Conservation (phyloP, 2,329 filamentous ascomycete genomes). For the Hypoxylon sp. region DNA sequence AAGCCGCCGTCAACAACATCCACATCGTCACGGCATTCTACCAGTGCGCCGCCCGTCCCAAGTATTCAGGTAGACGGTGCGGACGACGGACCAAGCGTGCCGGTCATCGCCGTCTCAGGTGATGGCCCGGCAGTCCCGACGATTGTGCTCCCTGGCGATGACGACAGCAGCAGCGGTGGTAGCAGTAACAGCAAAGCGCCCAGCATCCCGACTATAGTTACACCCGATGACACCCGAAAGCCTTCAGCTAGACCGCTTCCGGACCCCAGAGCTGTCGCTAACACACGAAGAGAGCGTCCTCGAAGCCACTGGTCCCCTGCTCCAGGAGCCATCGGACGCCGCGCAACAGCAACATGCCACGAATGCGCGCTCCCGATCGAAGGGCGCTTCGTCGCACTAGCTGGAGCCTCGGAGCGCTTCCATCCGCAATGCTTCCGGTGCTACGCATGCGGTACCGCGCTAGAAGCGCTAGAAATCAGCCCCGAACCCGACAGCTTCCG, state of each 20-base stretch:
- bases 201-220: slow-evolving; percentile 61
- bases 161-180: slow-evolving; percentile 20
- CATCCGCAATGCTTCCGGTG: slow-evolving; percentile 95
- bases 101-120: slow-evolving; percentile 67
- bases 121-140: slow-evolving; percentile 59
- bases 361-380: slow-evolving; percentile 88
- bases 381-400: slow-evolving; percentile 89
- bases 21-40: slow-evolving; percentile 54
- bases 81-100: slow-evolving; percentile 63
- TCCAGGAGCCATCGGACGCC: slow-evolving; percentile 59
- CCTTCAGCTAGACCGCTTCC: slow-evolving; percentile 64
- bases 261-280: slow-evolving; percentile 59
- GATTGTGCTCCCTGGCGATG: slow-evolving; percentile 58
- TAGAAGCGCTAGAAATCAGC: slow-evolving; percentile 97
- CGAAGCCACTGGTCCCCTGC: slow-evolving; percentile 74
- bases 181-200: slow-evolving; percentile 36
- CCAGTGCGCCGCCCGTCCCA: slow-evolving; percentile 57
- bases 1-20: slow-evolving; percentile 47
- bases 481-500: slow-evolving; percentile 86
- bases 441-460: slow-evolving; percentile 85
- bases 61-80: slow-evolving; percentile 62
- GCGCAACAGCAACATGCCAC: slow-evolving; percentile 81
- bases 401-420: slow-evolving; percentile 80
- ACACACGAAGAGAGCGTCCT: slow-evolving; percentile 60
- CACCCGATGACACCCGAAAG: slow-evolving; percentile 60